Evolutionary conservation across 495 filamentous ascomycete genomes (phyloP), one percentile per base, ranked within the genome.

Genomic region (Chaetomium tenue): DNA sequence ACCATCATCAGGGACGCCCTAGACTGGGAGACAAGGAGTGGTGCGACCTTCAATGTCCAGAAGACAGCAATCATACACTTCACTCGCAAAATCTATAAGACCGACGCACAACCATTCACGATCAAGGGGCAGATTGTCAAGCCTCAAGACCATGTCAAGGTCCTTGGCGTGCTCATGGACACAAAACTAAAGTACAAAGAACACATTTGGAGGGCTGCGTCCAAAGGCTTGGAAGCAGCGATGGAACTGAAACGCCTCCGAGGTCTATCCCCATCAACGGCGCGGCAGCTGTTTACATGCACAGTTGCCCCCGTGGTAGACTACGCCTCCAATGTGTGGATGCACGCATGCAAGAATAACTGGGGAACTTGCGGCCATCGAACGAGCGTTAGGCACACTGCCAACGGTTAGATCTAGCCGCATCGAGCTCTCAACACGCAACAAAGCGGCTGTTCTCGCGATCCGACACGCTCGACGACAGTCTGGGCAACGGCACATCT

Each of bases 161-260:
- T 51, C 48, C 48, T 26, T 26, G 48, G 48, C 0, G 48, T 51
- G 48, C 7, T 51, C 48, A 51, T 51, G 48, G 48, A 51, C 20
- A 9, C 48, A 1, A 51, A 51, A 7, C 23, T 51, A 1, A 51
- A 13, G 9, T 51, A 51, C 13, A 51, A 26, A 13, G 48, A 51
- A 26, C 48, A 51, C 13, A 51, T 51, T 13, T 3, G 1, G 9
- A 51, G 48, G 13, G 23, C 23, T 25, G 48, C 48, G 1, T 51
- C 48, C 7, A 51, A 25, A 15, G 48, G 48, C 0, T 13, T 51
- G 3, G 22, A 25, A 0, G 48, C 48, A 26, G 48, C 48, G 15
- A 51, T 51, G 48, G 48, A 23, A 13, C 9, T 51, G 13, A 7
- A 15, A 13, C 20, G 20, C 0, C 48, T 51, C 20, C 0, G 48